Base-by-base conservation (phyloP, 2,329 filamentous ascomycete species). In the Talaromyces amestolkiae region DNA sequence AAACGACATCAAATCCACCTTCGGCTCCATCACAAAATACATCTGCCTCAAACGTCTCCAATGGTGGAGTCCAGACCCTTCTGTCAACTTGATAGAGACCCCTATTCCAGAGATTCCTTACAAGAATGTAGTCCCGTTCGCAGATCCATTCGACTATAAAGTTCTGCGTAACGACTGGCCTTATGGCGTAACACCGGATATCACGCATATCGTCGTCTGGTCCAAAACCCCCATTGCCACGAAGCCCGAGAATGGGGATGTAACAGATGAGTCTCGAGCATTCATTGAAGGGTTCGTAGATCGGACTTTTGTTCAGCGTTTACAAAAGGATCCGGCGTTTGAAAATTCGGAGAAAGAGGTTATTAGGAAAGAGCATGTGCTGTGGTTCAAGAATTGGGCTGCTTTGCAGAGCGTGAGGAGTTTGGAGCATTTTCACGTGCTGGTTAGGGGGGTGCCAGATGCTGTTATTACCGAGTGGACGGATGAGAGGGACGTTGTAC, bases 361-460 rank as follows among this genome's bases (percentile, higher is more conserved):
- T 22, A 54, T 66, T 33, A 53, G 65, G 22, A 45, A 31, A 11
- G 35, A 66, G 27, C 81, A 82, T 69, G 82, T 89, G 27, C 72
- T 86, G 65, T 89, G 87, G 87, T 89, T 89, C 72, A 88, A 87
- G 80, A 89, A 89, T 70, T 87, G 85, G 80, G 83, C 82, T 9
- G 81, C 81, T 43, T 70, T 88, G 74, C 86, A 89, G 75, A 87
- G 85, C 69, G 85, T 89, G 54, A 77, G 85, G 63, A 82, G 83
- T 0, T 73, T 87, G 37, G 85, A 87, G 69, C 85, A 87, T 77
- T 77, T 87, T 7, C 85, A 87, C 77, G 78, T 87, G 19, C 72
- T 87, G 22, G 74, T 86, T 1, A 77, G 76, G 61, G 80, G 82
- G 75, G 82, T 82, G 53, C 80, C 82, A 0, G 75, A 81, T 27